Evolutionary conservation across 2,329 filamentous ascomycete genomes (phyloP), one percentile per base, ranked within the genome.

Genomic region (Fusarium sp.): DNA sequence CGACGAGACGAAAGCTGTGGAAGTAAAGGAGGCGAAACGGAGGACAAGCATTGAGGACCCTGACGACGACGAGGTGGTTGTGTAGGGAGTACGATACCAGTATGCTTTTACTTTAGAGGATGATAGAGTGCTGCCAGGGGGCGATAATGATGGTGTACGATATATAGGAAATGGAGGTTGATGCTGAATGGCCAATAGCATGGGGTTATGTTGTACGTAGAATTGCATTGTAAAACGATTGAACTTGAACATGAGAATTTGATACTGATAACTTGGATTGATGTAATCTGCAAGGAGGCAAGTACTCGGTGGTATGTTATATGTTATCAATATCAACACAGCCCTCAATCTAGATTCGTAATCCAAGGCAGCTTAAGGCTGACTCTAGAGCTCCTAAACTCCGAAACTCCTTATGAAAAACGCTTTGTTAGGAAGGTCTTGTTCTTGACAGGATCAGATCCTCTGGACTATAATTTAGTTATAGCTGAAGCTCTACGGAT

Each of bases 21-120:
- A 86, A 71, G 85, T 85, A 9, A 81, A 78, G 71, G 85, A 87
- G 73, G 86, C 86, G 3, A 81, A 80, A 68, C 78, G 82, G 54
- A 78, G 86, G 68, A 88, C 84, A 35, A 88, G 85, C 74, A 86
- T 88, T 49, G 86, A 88, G 75, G 86, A 88, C 56, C 83, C 85
- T 8, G 86, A 88, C 57, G 85, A 85, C 37, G 84, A 85, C 14
- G 83, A 84, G 62, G 79, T 82, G 47, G 82, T 83, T 32, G 75
- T 82, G 46, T 75, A 56, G 43, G 49, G 61, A 60, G 49, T 23
- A 50, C 47, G 68, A 73, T 73, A 70, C 68, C 71, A 72, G 61
- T 50, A 39, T 27, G 32, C 35, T 51, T 57, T 58, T 58, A 8
- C 17, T 37, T 37, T 37, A 37, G 35, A 37, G 35, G 35, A 10